Conservation (phyloP, 129 eudicot genomes). For the Dittrichia graveolens region DNA sequence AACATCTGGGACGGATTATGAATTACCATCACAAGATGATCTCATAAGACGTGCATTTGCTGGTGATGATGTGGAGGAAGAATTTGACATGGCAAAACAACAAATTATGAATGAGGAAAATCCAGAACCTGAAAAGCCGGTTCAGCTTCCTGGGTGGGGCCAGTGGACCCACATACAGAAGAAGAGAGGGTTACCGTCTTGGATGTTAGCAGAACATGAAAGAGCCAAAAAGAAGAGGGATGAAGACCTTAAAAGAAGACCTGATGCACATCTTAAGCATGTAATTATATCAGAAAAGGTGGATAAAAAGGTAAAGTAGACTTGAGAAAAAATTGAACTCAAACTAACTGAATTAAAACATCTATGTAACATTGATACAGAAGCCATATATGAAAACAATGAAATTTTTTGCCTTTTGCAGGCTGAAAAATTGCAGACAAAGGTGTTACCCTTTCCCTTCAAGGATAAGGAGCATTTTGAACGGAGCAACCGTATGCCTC, state of each 20-base stretch:
- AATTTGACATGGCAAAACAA: conserved; percentile 70
- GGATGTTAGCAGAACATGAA: conserved; percentile 81
- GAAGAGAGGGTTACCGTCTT: conserved; percentile 70
- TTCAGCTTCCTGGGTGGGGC: conserved; percentile 96
- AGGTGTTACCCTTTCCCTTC: conserved; percentile 81
- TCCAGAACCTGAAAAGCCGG: conserved; percentile 88
- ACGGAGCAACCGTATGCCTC: conserved; percentile 80
- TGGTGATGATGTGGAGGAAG: conserved; percentile 96
- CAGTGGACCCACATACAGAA: conserved; percentile 81
- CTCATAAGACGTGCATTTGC: conserved; percentile 90
- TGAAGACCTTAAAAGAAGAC: conserved; percentile 72
- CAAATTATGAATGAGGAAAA: conserved; percentile 76
- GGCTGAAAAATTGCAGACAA: conserved; percentile 82
- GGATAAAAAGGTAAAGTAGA: conserved; percentile 74
- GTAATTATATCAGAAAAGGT: conserved; percentile 89
- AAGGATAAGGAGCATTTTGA: conserved; percentile 80
- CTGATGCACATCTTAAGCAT: conserved; percentile 85
- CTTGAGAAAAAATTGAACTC: too few species aligned
- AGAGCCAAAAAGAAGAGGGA: conserved; percentile 82
- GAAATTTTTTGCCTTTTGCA: conserved; percentile 26
- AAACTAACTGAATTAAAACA: background rate
- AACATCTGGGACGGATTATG: conserved; percentile 71
- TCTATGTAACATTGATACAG: background rate
- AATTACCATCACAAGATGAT: conserved; percentile 92
- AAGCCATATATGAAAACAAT: background rate